Base-by-base conservation (phyloP, 495 filamentous ascomycete genomes). In the Penicillium cataractarum region DNA sequence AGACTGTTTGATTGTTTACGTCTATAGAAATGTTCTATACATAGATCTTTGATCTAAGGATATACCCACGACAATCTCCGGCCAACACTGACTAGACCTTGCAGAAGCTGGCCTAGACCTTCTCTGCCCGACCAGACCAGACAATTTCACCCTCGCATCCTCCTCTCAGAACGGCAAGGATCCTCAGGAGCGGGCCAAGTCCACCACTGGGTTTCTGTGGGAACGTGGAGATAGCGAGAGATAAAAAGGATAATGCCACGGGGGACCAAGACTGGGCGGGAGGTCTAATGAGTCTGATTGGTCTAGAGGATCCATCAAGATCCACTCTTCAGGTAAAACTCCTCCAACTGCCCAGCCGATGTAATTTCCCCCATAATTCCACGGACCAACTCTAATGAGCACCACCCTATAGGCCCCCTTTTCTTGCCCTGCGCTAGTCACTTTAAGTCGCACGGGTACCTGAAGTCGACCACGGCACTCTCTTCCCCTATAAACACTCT, bases 391-490 rank as follows among this genome's bases (percentile, higher is more conserved):
- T n/a, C 15, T 6, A 50, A n/a, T 15, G 9, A 26, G 3, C 46
- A 29, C 46, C 24, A 22, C 12, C 50, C 22, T 49, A 46, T 21
- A 26, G 10, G 13, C 52, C 62, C 62, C 62, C 48, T 55, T 65
- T 70, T 46, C 9, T 67, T 48, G 40, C 63, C 29, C 48, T 55
- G 44, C 24, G 52, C 54, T 53, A 68, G 63, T 54, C 44, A 17
- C 22, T 26, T 17, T 53, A 13, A 33, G 12, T 31, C n/a, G 63
- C 62, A 63, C 70, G 64, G 65, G 69, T 72, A 70, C 66, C 67
- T 70, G 70, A 40, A 68, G 60, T 64, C 59, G 55, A 57, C 57
- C 66, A 60, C 57, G 64, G 55, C 33, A 32, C 24, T 4, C 29
- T 12, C 3, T 26, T 10, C 19, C 32, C 48, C 32, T 65, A 65